Evolutionary conservation across 73 alveolate genomes (phyloP), one percentile per base, ranked within the genome.

Genomic region (Stentor roeselii): DNA sequence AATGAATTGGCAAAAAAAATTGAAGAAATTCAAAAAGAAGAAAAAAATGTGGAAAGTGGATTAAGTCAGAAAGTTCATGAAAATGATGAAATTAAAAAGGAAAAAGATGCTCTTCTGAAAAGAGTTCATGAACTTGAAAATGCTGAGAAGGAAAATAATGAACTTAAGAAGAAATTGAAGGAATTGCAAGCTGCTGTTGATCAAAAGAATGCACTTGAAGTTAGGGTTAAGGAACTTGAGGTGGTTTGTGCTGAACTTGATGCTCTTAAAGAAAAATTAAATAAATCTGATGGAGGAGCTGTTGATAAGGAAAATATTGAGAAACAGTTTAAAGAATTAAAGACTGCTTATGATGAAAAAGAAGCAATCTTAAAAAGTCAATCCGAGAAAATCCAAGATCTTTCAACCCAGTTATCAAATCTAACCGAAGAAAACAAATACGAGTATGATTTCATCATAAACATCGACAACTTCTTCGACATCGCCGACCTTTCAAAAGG

Each of bases 31-130:
- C 82, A 60, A 0, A 82, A 75, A 42, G 42, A 78, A n/a, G 83
- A 82, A 78, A 84, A 84, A 75, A 86, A 84, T 38, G 60, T 39
- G 36, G 90, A 78, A 32, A 58, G 80, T 86, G 39, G 36, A 27
- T 82, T 82, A 36, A 78, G 32, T 27, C 32, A 21, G 39, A 21
- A 15, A 27, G 84, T 36, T 1, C 74, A 76, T 35, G 74, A 76
- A 34, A 67, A 36, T 35, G 39, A 2, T 37, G n/a, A 76, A 76
- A 21, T 76, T 14, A 39, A 37, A 36, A 67, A 76, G 14, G 38
- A 76, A 76, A 76, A 76, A 76, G 60, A 78, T 41, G 0, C 39
- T 15, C 39, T 36, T 76, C 82, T 36, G 59, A 40, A 39, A 76
- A 35, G 39, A 35, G n/a, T 76, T 39, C 27, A 35, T 15, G 59